These are phyloP conservation scores for Mortierella sp. DNA, from an alignment of 371 early-diverging fungal species.

Conservation along the genomic window DNA sequence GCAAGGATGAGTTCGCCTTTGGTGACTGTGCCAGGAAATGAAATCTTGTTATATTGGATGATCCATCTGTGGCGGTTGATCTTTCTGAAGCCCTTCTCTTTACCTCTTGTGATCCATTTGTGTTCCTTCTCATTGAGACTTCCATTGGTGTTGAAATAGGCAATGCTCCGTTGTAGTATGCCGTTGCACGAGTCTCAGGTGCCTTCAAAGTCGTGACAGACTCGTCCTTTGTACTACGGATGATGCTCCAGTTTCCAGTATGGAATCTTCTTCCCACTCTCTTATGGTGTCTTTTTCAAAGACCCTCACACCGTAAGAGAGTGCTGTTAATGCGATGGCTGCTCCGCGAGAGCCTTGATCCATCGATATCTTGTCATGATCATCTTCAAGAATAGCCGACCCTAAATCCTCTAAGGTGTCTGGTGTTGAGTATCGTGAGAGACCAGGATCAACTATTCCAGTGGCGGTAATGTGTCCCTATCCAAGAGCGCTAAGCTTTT, in stretches of 20 bases:
- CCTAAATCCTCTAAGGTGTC: conserved; percentile 11
- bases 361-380: background rate
- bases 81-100: too few species aligned
- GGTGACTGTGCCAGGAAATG: too few species aligned
- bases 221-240: too few species aligned
- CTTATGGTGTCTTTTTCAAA: background rate
- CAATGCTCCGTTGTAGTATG: too few species aligned
- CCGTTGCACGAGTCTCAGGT: too few species aligned
- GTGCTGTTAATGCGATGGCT: conserved; percentile 43
- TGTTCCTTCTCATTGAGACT: background rate
- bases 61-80: background rate
- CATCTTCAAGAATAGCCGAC: background rate
- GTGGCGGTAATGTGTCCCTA: too few species aligned
- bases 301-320: conserved; percentile 12
- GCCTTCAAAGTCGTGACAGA: too few species aligned
- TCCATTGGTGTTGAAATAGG: too few species aligned
- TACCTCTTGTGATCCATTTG: background rate
- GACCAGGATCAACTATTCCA: conserved; percentile 31
- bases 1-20: too few species aligned
- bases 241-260: background rate
- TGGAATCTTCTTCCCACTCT: too few species aligned
- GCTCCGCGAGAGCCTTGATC: conserved; percentile 20
- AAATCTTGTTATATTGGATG: too few species aligned
- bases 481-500: too few species aligned
- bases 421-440: conserved; percentile 8